phyloP scores from a whole-genome alignment of 768 basidiomycete species.

The Lepiota brunneoincarnata region DNA sequence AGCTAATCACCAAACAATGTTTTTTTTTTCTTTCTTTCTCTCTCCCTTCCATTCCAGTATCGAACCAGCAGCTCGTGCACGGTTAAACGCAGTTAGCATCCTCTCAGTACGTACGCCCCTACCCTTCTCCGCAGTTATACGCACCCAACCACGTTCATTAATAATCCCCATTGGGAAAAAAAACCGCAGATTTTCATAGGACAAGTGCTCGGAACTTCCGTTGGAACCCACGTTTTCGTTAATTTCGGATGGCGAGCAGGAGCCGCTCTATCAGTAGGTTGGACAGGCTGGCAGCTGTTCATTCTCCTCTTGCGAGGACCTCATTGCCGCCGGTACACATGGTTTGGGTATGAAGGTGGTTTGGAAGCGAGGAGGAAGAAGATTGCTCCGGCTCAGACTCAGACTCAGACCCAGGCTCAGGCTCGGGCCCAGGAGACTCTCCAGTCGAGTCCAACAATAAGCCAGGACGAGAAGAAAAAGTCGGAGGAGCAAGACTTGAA shows the following conservation, averaged over 20 bases:
- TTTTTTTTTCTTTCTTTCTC: too few species aligned
- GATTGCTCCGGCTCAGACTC: background rate
- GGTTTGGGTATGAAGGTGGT: slow-evolving; percentile 68
- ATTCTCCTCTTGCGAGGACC: slow-evolving; percentile 68
- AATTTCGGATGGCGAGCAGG: slow-evolving; percentile 67
- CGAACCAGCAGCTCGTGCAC: slow-evolving; percentile 50
- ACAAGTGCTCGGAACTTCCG: slow-evolving; percentile 80
- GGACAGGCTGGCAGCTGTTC: slow-evolving; percentile 52
- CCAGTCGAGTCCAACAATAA: background rate
- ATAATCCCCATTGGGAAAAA: background rate
- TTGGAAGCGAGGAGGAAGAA: slow-evolving; percentile 34
- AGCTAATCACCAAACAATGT: too few species aligned
- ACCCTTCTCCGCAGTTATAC: background rate
- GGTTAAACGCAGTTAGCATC: slow-evolving; percentile 76
- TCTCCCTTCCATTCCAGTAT: slow-evolving; percentile 26
- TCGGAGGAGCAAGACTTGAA: too few species aligned
- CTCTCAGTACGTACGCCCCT: slow-evolving; percentile 58
- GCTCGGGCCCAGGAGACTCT: too few species aligned
- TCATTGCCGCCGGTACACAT: slow-evolving; percentile 52
- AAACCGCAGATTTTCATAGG: slow-evolving; percentile 60
- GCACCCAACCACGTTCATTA: background rate
- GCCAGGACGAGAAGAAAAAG: too few species aligned
- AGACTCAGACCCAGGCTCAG: too few species aligned
- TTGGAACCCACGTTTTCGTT: slow-evolving; percentile 70
- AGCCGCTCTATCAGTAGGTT: slow-evolving; percentile 58